phyloP scores from a whole-genome alignment of 495 filamentous ascomycete species.

The Trichoderma reesei region DNA sequence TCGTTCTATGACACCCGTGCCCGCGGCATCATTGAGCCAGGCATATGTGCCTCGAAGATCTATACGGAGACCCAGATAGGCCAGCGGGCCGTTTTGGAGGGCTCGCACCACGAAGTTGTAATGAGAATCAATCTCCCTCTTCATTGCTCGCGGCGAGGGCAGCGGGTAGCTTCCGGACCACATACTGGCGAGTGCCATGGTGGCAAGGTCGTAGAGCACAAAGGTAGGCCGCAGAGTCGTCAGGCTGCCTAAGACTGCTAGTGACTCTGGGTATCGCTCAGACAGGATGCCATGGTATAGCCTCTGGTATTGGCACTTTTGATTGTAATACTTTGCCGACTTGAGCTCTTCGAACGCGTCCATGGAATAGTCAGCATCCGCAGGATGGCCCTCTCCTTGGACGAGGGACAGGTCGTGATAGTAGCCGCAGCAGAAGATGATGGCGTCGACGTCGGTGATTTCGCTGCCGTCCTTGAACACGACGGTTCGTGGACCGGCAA shows the following conservation, averaged over 20 bases:
- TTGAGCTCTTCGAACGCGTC: background rate
- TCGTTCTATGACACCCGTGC: conserved; percentile 24
- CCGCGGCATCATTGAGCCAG: conserved; percentile 22
- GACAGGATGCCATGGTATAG: conserved; percentile 10
- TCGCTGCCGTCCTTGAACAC: conserved; percentile 22
- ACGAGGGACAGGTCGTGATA: conserved; percentile 14
- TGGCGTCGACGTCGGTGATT: conserved; percentile 22
- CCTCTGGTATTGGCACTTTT: conserved; percentile 21
- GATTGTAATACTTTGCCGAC: conserved; percentile 14
- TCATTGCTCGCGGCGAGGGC: conserved; percentile 19
- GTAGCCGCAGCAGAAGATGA: conserved; percentile 28
- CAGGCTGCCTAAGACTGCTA: conserved; percentile 17
- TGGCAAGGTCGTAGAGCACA: conserved; percentile 21
- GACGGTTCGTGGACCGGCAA: conserved; percentile 20
- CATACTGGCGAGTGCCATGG: conserved; percentile 24
- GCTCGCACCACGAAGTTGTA: conserved; percentile 21
- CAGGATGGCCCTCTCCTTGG: background rate
- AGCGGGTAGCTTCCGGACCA: conserved; percentile 21
- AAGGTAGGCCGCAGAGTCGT: conserved; percentile 19
- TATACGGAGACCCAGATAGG: conserved; percentile 4
- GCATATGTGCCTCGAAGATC: conserved; percentile 9
- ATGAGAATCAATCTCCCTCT: conserved; percentile 18
- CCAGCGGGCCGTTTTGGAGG: conserved; percentile 6
- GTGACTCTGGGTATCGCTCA: conserved; percentile 20
- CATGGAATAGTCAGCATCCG: background rate